These are phyloP conservation scores for Cymbomonas tetramitiformis DNA, from an alignment of 139 green algal genomes.

Conservation along the genomic window DNA sequence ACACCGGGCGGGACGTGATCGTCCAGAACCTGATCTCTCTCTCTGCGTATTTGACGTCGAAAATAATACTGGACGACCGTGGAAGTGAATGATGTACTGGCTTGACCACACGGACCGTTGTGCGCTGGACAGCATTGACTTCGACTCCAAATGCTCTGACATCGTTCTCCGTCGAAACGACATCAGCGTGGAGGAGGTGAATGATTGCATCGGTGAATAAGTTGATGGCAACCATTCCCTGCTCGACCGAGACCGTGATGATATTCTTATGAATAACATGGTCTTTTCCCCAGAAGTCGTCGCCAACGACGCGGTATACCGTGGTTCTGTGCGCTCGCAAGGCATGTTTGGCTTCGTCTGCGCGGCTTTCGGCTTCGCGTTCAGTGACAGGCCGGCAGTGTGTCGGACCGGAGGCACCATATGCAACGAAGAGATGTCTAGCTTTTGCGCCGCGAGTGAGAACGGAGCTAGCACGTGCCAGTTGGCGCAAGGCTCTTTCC, in stretches of 20 bases:
- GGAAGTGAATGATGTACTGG: conserved; percentile 80
- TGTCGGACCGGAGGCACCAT: background rate
- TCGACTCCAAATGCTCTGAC: conserved; percentile 50
- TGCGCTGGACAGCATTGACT: conserved; percentile 44
- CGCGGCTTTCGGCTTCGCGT: conserved; percentile 45
- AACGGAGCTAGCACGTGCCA: background rate
- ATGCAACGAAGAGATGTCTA: conserved; percentile 2
- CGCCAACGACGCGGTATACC: conserved; percentile 77
- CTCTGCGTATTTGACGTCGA: conserved; percentile 68
- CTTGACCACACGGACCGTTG: conserved; percentile 49
- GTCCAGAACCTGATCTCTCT: conserved; percentile 69
- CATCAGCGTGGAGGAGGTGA: conserved; percentile 26
- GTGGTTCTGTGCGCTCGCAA: conserved; percentile 33
- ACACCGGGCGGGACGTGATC: conserved; percentile 42
- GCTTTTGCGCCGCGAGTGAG: background rate
- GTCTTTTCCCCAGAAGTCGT: conserved; percentile 75
- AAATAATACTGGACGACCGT: conserved; percentile 35
- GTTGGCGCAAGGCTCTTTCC: background rate
- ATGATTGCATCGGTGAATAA: conserved; percentile 43
- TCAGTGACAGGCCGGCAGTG: conserved; percentile 3
- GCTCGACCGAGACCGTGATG: conserved; percentile 38
- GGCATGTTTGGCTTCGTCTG: conserved; percentile 72
- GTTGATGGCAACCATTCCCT: background rate
- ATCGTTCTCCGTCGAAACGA: conserved; percentile 33
- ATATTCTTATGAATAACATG: conserved; percentile 48